These are phyloP conservation scores for Cubamyces sp. DNA, from an alignment of 768 basidiomycete genomes.

Conservation along the genomic window DNA sequence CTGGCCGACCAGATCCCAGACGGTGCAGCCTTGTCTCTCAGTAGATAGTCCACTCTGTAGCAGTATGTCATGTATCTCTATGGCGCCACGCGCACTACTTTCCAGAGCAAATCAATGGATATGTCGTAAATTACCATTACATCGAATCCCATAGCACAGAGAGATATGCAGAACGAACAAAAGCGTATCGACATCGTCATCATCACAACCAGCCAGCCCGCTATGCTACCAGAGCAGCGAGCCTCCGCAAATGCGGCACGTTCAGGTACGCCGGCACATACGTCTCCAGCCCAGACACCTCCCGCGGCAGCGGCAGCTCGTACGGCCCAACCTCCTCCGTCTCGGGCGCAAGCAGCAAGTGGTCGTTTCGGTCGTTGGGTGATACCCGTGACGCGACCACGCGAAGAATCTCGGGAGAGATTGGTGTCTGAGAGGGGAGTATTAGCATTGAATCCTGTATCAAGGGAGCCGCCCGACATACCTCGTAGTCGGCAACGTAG, in stretches of 20 bases:
- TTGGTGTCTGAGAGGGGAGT: slow-evolving; percentile 70
- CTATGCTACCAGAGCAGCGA: slow-evolving; percentile 85
- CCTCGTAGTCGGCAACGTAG: slow-evolving; percentile 99
- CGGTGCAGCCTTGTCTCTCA: slow-evolving; percentile 39
- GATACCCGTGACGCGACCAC: slow-evolving; percentile 96
- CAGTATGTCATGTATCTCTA: neutral
- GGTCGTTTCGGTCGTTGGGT: slow-evolving; percentile 96
- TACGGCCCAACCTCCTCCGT: slow-evolving; percentile 97
- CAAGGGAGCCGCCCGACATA: slow-evolving; percentile 38
- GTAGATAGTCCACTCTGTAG: slow-evolving; percentile 2
- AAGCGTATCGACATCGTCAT: slow-evolving; percentile 23
- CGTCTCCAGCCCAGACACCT: slow-evolving; percentile 95
- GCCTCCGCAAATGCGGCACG: slow-evolving; percentile 84
- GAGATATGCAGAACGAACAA: slow-evolving; percentile 21
- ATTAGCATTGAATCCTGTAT: neutral
- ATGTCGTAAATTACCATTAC: slow-evolving; percentile 26
- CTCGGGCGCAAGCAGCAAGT: slow-evolving; percentile 93
- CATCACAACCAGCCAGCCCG: slow-evolving; percentile 12
- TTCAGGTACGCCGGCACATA: slow-evolving; percentile 93
- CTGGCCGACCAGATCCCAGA: slow-evolving; percentile 59
- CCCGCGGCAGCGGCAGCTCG: slow-evolving; percentile 90
- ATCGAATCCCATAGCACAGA: slow-evolving; percentile 27
- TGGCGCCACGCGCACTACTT: neutral
- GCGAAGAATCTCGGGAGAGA: slow-evolving; percentile 94
- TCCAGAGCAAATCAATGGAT: slow-evolving; percentile 19